phyloP scores from a whole-genome alignment of 2,329 filamentous ascomycete species.

The Exophiala bonariae region DNA sequence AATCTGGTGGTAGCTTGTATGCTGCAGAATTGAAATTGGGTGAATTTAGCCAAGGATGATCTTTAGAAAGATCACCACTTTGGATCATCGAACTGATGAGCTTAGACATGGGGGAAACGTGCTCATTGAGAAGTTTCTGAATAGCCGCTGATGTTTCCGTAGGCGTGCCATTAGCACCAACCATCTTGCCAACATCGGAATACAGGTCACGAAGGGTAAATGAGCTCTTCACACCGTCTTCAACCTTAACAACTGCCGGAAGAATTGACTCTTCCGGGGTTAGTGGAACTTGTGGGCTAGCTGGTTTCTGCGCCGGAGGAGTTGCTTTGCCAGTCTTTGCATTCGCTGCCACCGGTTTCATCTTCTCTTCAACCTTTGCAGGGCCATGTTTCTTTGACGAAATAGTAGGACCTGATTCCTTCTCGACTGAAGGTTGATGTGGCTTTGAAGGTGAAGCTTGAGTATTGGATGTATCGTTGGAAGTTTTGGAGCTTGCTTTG shows the following conservation, averaged over 20 bases:
- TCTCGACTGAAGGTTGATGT: neutral
- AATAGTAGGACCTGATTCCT: neutral
- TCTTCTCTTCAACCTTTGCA: constrained; percentile 6
- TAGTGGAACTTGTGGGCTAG: constrained; percentile 9
- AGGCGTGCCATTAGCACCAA: constrained; percentile 1
- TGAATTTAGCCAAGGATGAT: constrained; percentile 40
- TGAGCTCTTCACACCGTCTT: constrained; percentile 5
- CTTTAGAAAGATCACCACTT: constrained; percentile 34
- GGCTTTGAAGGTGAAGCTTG: neutral
- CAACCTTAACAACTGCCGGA: constrained; percentile 1
- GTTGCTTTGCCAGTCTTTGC: constrained; percentile 3
- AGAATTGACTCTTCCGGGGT: constrained; percentile 8
- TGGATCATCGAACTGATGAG: constrained; percentile 25
- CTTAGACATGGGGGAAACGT: constrained; percentile 23
- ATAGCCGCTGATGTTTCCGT: constrained; percentile 7
- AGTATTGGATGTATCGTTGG: neutral
- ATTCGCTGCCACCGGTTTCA: constrained; percentile 1
- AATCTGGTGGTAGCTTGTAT: constrained; percentile 27
- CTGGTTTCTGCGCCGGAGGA: constrained; percentile 1
- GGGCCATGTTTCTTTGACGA: neutral
- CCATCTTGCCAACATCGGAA: constrained; percentile 18
- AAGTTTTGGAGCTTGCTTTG: constrained; percentile 1
- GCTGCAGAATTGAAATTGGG: constrained; percentile 31
- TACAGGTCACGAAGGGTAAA: constrained; percentile 27
- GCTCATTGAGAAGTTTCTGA: constrained; percentile 24